These are phyloP conservation scores for Phialocephala sp. DNA, from an alignment of 2,329 filamentous ascomycete species.

Conservation along the genomic window DNA sequence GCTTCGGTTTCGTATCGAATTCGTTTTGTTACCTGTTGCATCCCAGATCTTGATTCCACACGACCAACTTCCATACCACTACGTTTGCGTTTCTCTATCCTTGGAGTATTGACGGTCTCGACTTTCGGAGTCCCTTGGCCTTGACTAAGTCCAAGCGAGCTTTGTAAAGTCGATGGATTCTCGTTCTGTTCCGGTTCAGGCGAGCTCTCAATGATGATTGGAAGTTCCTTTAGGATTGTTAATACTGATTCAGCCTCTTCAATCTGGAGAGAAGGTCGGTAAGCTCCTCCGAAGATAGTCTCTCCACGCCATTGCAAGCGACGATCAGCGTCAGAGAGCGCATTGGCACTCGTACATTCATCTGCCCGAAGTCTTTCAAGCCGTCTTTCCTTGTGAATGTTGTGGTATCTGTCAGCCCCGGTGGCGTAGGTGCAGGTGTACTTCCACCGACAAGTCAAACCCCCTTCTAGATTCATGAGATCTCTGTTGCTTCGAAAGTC, in stretches of 20 bases:
- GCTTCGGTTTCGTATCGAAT: slow-evolving; percentile 1
- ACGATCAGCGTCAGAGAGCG: slow-evolving; percentile 16
- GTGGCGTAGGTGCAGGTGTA: slow-evolving; percentile 40
- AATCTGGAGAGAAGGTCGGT: slow-evolving; percentile 38
- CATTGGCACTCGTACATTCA: slow-evolving; percentile 25
- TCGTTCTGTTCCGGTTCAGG: not conserved
- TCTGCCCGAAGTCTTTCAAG: slow-evolving; percentile 31
- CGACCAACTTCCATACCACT: slow-evolving; percentile 2
- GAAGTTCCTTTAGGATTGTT: not conserved
- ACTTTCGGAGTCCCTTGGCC: not conserved
- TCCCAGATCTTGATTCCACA: not conserved
- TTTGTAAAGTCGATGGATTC: not conserved
- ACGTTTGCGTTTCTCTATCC: slow-evolving; percentile 15
- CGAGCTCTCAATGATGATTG: not conserved
- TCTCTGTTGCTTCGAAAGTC: slow-evolving; percentile 34
- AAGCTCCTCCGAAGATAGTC: slow-evolving; percentile 48
- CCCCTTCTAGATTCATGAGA: slow-evolving; percentile 41
- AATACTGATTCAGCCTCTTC: not conserved
- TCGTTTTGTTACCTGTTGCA: slow-evolving; percentile 6
- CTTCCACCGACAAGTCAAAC: slow-evolving; percentile 60
- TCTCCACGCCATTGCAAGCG: slow-evolving; percentile 48
- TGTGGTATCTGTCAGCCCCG: slow-evolving; percentile 33
- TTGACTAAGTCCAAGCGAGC: not conserved
- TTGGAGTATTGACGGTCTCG: not conserved
- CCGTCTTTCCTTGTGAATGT: slow-evolving; percentile 31